Conservation (phyloP, 257 asterid species). For the Nicotiana attenuata region DNA sequence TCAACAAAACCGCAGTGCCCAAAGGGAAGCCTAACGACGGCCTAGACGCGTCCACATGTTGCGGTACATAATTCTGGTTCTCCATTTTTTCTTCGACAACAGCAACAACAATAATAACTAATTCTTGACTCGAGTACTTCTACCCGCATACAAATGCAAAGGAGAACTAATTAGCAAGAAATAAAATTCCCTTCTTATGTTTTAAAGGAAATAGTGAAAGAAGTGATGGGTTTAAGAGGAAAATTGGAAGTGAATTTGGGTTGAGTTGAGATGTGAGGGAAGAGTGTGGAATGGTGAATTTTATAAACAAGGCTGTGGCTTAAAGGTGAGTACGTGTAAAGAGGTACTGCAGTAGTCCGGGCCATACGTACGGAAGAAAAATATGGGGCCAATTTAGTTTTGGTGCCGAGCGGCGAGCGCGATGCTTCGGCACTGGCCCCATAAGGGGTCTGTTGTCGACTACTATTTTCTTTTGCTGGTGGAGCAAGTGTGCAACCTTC, state of each 20-base stretch:
- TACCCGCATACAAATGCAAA: neutral
- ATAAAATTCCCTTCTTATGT: neutral
- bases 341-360: conserved; percentile 31
- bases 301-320: conserved; percentile 26
- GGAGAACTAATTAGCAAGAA: neutral
- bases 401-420: neutral
- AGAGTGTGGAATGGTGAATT: conserved; percentile 21
- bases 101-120: neutral
- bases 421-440: neutral
- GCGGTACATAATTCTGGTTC: conserved; percentile 40
- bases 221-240: neutral
- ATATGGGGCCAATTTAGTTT: neutral
- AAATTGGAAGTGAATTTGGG: neutral
- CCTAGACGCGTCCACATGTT: conserved; percentile 44
- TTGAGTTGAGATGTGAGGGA: neutral
- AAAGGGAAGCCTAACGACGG: conserved; percentile 88
- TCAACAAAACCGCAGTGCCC: conserved; percentile 81
- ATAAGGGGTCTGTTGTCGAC: neutral
- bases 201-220: neutral
- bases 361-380: conserved; percentile 47
- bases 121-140: neutral
- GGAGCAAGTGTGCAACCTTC: neutral
- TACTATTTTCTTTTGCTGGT: neutral
- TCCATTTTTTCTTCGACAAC: conserved; percentile 32
- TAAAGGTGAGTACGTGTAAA: conserved; percentile 28